phyloP scores from a whole-genome alignment of 2,329 filamentous ascomycete species.

The Paracorniculantispora psalliotae region DNA sequence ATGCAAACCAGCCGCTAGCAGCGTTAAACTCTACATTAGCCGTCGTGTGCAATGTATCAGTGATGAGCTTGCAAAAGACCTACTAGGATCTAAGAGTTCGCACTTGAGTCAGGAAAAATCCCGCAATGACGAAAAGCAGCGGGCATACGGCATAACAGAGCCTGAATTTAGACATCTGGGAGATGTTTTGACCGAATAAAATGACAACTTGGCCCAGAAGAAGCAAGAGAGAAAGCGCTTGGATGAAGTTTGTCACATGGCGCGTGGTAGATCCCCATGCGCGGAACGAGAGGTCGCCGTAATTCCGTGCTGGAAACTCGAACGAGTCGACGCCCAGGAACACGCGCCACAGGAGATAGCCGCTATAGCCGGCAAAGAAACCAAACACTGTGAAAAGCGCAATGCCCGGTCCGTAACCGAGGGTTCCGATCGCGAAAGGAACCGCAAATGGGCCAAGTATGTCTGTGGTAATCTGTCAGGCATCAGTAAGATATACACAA shows the following conservation, averaged over 20 bases:
- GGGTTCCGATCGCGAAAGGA: conserved; percentile 25
- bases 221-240: conserved; percentile 44
- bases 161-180: conserved; percentile 43
- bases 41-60: not conserved
- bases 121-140: conserved; percentile 44
- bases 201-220: conserved; percentile 50
- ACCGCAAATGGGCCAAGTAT: conserved; percentile 40
- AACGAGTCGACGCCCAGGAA: conserved; percentile 43
- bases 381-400: conserved; percentile 42
- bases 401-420: conserved; percentile 41
- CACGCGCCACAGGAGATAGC: conserved; percentile 41
- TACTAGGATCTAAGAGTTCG: conserved; percentile 46
- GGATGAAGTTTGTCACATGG: conserved; percentile 43
- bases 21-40: not conserved
- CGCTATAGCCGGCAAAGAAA: conserved; percentile 30
- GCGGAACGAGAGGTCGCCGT: conserved; percentile 44
- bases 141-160: conserved; percentile 51
- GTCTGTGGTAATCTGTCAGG: conserved; percentile 46
- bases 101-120: conserved; percentile 51
- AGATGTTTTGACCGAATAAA: conserved; percentile 49
- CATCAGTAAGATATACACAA: too few species aligned
- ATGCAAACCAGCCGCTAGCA: conserved; percentile 45
- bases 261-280: conserved; percentile 40
- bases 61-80: not conserved
- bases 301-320: conserved; percentile 41